These are phyloP conservation scores for Peronospora belbahrii DNA, from an alignment of 352 stramenopile species.

Conservation along the genomic window DNA sequence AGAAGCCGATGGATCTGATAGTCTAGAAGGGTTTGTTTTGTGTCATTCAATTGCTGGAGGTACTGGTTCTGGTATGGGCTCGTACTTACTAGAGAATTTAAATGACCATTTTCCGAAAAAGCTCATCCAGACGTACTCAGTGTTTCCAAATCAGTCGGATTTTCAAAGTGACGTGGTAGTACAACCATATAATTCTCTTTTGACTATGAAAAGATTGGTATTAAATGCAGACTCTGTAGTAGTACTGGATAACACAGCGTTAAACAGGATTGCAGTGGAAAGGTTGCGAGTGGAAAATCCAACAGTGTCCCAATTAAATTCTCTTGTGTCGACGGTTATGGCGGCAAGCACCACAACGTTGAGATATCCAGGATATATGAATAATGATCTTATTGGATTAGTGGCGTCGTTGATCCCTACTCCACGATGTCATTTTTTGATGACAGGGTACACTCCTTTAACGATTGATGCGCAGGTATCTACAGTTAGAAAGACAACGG, in stretches of 20 bases:
- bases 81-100: conserved; percentile 97
- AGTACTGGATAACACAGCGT: conserved; percentile 98
- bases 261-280: conserved; percentile 95
- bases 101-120: conserved; percentile 99
- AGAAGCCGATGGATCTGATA: conserved; percentile 93
- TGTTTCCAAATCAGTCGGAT: conserved; percentile 95
- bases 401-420: conserved; percentile 97
- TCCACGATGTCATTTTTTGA: conserved; percentile 98
- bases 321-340: conserved; percentile 98
- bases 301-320: conserved; percentile 95
- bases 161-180: conserved; percentile 96
- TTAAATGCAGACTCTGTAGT: conserved; percentile 98
- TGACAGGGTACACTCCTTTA: conserved; percentile 99
- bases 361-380: conserved; percentile 97
- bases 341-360: conserved; percentile 97
- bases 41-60: conserved; percentile 98
- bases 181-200: conserved; percentile 99
- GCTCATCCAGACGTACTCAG: conserved; percentile 98
- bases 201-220: conserved; percentile 97
- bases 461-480: conserved; percentile 88
- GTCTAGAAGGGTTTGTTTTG: conserved; percentile 96
- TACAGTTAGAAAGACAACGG: conserved; percentile 96
- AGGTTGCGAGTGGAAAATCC: conserved; percentile 94
- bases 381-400: conserved; percentile 99
- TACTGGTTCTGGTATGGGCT: conserved; percentile 98